Base-by-base conservation (phyloP, 129 eudicot species). In the Cynara cardunculus region DNA sequence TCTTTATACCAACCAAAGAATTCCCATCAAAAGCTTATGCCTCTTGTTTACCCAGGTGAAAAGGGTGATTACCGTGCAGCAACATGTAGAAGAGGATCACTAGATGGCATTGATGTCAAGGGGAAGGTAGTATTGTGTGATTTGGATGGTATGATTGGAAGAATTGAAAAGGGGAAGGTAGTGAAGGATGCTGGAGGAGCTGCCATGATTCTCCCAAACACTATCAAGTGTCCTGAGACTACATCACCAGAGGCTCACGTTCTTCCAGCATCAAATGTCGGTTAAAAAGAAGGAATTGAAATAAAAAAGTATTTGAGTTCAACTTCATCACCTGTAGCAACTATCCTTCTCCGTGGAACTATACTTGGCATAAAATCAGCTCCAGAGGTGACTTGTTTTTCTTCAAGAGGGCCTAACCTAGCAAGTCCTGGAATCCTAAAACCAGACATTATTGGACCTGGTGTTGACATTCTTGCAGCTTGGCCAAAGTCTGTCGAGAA, bases 401-500 rank as follows among this genome's bases (percentile, higher is more conserved):
- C 91, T 5, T 86, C 94, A 6, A 75, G 94, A 69, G 94, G 94
- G 44, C 94, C 94, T 53, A 85, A 82, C 82, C 16, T 10, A 9
- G 78, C 81, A 61, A 90, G 87, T 32, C 89, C 85, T 1, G 91
- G 94, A 25, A 86, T 90, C 46, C 73, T 90, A 25, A 90, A 90
- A 59, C 91, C 94, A 13, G 94, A 89, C 80, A 83, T 87, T 44
- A 44, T 83, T 1, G 93, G 93, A 41, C 93, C 93, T 2, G 91
- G 94, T 5, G 89, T 85, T 3, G 80, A 76, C 82, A 85, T 89
- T 73, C 88, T 89, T 16, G 87, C 94, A 26, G 94, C 94, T 3
- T 87, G 94, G 94, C 80, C 84, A 1, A 13, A 69, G 14, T 83
- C 89, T 6, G 19, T 85, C 1, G 85, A 78, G 9, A 84, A 80